A percentile compares a stretch with the other conserved stretches of the same genome.
Evolutionary conservation across 371 early-diverging fungal genomes (phyloP).

Genomic region (Smittium culicis): DNA sequence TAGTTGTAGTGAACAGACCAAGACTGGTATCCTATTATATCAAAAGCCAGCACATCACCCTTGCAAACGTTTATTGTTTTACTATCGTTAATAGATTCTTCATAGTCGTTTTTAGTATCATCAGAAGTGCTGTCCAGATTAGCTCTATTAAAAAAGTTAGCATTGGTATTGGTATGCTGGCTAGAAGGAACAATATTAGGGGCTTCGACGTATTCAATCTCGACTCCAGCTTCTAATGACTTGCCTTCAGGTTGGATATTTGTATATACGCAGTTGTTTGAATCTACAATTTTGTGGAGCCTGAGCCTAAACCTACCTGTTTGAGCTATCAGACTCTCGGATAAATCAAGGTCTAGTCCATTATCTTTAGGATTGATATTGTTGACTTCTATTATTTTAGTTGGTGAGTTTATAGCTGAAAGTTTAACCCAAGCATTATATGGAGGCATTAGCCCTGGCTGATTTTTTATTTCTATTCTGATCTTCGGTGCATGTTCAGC

Average conservation of each 20-base stretch:
- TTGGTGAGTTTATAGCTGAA: conserved; percentile 24
- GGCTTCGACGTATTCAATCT: conserved; percentile 32
- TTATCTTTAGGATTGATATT: conserved; percentile 13
- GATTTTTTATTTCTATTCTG: conserved; percentile 22
- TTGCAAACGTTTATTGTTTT: conserved; percentile 19
- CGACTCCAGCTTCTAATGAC: conserved; percentile 27
- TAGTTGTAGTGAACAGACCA: conserved; percentile 28
- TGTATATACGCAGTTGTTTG: conserved; percentile 19
- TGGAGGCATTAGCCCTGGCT: conserved; percentile 13
- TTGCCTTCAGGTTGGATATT: conserved; percentile 9
- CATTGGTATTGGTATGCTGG: neutral
- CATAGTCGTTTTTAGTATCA: neutral
- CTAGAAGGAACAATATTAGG: conserved; percentile 19
- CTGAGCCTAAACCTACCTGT: conserved; percentile 29
- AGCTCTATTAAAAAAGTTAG: neutral
- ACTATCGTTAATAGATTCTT: neutral
- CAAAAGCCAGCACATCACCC: conserved; percentile 30
- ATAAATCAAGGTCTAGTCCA: conserved; percentile 20
- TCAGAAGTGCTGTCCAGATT: neutral
- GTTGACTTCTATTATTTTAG: conserved; percentile 21
- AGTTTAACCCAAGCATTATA: conserved; percentile 31
- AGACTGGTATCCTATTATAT: conserved; percentile 24
- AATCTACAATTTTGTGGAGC: conserved; percentile 21
- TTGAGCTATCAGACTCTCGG: conserved; percentile 22
- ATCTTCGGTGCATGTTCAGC: conserved; percentile 22